Conservation (phyloP, 225 moss, liverwort and hornwort genomes). For the Pseudisothecium myosuroides region DNA sequence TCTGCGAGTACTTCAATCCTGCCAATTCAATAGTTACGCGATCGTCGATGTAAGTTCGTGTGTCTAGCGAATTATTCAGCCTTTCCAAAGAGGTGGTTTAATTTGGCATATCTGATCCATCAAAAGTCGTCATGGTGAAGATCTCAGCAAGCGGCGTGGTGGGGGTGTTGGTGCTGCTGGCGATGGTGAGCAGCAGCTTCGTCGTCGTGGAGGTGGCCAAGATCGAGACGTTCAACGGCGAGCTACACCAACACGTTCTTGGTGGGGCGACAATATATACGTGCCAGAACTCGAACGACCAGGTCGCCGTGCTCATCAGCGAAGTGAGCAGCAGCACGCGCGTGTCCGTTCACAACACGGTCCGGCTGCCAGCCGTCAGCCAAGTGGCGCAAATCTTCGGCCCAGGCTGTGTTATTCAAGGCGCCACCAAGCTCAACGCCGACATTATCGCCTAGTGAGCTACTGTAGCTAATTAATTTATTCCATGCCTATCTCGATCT, state of each 20-base stretch:
- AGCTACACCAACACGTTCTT: conserved; percentile 26
- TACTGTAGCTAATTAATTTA: not conserved
- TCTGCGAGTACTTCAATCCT: not conserved
- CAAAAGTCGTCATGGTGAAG: not conserved
- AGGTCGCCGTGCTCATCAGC: conserved; percentile 17
- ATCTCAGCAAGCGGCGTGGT: not conserved
- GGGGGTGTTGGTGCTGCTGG: not conserved
- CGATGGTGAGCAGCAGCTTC: not conserved
- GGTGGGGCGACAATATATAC: not conserved
- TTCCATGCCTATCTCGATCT: too few species aligned
- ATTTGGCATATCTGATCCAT: not conserved
- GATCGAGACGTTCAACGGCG: conserved; percentile 5
- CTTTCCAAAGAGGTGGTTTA: not conserved
- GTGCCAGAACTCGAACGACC: conserved; percentile 18
- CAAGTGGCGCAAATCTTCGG: conserved; percentile 24
- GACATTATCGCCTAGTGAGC: not conserved
- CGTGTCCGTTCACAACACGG: conserved; percentile 32
- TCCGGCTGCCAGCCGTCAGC: not conserved
- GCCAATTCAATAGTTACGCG: not conserved
- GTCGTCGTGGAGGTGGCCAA: not conserved
- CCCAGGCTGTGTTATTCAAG: conserved; percentile 10
- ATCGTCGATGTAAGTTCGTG: not conserved
- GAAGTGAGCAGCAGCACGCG: not conserved
- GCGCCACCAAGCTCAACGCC: not conserved
- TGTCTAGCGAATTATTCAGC: not conserved